Percentiles rank a stretch among this genome's conserved stretches.
These are phyloP conservation scores for Cylindrodendrum hubeiense DNA, from an alignment of 2,329 filamentous ascomycete species.

Conservation along the genomic window DNA sequence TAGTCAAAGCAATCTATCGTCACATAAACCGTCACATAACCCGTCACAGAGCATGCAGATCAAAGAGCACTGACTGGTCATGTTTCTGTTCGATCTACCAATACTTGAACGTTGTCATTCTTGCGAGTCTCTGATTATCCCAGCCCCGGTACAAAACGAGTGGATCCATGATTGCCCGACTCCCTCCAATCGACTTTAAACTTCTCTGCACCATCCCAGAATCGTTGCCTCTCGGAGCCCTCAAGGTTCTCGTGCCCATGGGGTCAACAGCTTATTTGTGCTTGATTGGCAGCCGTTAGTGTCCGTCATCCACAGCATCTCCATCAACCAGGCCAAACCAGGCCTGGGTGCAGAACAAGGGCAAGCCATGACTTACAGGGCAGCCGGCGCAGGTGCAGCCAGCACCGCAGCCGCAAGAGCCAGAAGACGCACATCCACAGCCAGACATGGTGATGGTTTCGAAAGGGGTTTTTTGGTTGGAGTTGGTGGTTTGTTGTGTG, in stretches of 20 bases:
- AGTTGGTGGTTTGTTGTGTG: conserved; percentile 8
- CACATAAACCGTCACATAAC: neutral
- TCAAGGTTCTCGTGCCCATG: conserved; percentile 42
- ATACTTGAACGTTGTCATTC: conserved; percentile 6
- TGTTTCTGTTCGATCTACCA: conserved; percentile 11
- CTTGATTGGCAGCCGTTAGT: conserved; percentile 43
- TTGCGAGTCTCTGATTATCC: conserved; percentile 3
- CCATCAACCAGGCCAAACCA: conserved; percentile 20
- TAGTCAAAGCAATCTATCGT: neutral
- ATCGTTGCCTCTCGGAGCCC: conserved; percentile 23
- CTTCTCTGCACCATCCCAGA: conserved; percentile 16
- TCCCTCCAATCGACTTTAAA: conserved; percentile 20
- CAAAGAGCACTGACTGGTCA: neutral
- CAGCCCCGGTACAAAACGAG: conserved; percentile 28
- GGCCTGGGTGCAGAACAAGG: neutral
- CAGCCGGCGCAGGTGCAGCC: conserved; percentile 57
- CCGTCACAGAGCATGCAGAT: neutral
- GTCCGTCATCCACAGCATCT: neutral
- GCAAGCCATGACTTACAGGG: conserved; percentile 52
- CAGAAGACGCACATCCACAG: conserved; percentile 57
- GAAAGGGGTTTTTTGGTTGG: conserved; percentile 15
- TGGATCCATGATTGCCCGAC: conserved; percentile 37
- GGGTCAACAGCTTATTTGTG: conserved; percentile 40
- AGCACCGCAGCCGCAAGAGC: conserved; percentile 57
- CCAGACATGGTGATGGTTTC: conserved; percentile 53